Conservation (phyloP, 2,329 filamentous ascomycete genomes). For the Aurifilum marmelostoma region DNA sequence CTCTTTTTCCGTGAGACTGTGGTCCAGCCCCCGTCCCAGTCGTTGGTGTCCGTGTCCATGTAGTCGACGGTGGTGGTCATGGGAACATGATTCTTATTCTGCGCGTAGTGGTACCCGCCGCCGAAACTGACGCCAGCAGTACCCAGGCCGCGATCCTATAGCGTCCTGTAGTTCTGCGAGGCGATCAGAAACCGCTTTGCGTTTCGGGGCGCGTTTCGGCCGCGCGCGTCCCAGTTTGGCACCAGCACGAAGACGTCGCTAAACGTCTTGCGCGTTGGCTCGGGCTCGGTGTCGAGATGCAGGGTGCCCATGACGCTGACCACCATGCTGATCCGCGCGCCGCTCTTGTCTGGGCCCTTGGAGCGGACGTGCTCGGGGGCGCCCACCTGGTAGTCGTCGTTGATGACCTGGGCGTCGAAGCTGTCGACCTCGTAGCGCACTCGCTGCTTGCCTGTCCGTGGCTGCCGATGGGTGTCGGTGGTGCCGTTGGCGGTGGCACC, state of each 20-base stretch:
- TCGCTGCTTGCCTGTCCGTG: slow-evolving; percentile 34
- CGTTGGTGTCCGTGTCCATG: background rate
- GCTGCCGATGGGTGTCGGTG: background rate
- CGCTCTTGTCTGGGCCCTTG: slow-evolving; percentile 46
- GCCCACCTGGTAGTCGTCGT: slow-evolving; percentile 64
- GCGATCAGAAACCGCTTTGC: slow-evolving; percentile 65
- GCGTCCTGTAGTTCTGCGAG: slow-evolving; percentile 71
- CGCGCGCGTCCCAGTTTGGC: slow-evolving; percentile 68
- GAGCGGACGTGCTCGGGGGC: slow-evolving; percentile 51
- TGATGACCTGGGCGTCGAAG: slow-evolving; percentile 78
- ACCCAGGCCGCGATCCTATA: slow-evolving; percentile 39
- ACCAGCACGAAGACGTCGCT: slow-evolving; percentile 81
- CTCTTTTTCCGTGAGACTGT: background rate
- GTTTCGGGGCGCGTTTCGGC: slow-evolving; percentile 53
- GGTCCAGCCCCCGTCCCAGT: background rate
- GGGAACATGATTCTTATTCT: background rate
- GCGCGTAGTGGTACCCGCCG: background rate
- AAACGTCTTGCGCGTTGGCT: slow-evolving; percentile 70
- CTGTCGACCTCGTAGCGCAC: slow-evolving; percentile 74
- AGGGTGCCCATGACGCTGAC: slow-evolving; percentile 77
- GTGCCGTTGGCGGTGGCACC: slow-evolving; percentile 22
- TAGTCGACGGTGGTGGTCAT: background rate
- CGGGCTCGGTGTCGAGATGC: slow-evolving; percentile 65
- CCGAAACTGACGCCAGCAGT: background rate
- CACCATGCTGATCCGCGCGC: slow-evolving; percentile 69